Conservation (phyloP, 2,329 filamentous ascomycete species). For the Xylariaceae sp. region DNA sequence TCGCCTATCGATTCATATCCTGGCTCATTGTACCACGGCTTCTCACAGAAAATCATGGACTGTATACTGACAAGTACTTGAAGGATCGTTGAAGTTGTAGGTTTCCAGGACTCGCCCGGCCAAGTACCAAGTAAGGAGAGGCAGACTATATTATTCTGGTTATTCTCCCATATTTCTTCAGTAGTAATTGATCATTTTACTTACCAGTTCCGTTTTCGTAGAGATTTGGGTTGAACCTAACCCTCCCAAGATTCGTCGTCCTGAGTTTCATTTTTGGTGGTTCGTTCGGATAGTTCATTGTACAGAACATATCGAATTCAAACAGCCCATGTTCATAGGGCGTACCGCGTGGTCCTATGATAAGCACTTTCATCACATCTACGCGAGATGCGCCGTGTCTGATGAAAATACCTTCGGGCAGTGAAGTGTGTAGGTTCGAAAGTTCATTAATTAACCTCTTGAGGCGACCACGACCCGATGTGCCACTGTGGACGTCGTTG, state of each 20-base stretch:
- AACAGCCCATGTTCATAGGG: constrained; percentile 53
- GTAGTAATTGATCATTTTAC: constrained; percentile 7
- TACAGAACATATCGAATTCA: constrained; percentile 50
- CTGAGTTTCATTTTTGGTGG: constrained; percentile 42
- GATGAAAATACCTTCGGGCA: constrained; percentile 50
- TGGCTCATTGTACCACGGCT: constrained; percentile 55
- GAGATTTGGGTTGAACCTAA: constrained; percentile 49
- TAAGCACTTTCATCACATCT: constrained; percentile 48
- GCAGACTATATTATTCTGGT: constrained; percentile 34
- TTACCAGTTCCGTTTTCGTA: constrained; percentile 45
- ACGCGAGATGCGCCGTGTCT: constrained; percentile 41
- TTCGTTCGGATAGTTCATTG: constrained; percentile 36
- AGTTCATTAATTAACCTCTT: constrained; percentile 45
- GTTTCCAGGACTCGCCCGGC: constrained; percentile 44
- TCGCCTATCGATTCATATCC: no score
- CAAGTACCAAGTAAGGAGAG: constrained; percentile 48
- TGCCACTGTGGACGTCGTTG: constrained; percentile 9
- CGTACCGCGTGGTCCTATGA: constrained; percentile 46
- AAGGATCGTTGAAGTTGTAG: constrained; percentile 44
- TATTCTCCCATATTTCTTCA: constrained; percentile 18
- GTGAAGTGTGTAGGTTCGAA: constrained; percentile 39
- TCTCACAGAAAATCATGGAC: constrained; percentile 51
- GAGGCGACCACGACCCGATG: constrained; percentile 38
- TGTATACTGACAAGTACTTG: constrained; percentile 55
- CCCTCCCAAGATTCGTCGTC: constrained; percentile 40